Evolutionary conservation across 805 yeast species (phyloP), one percentile per base, ranked within the genome.

Genomic region (Yamadazyma endophytica): DNA sequence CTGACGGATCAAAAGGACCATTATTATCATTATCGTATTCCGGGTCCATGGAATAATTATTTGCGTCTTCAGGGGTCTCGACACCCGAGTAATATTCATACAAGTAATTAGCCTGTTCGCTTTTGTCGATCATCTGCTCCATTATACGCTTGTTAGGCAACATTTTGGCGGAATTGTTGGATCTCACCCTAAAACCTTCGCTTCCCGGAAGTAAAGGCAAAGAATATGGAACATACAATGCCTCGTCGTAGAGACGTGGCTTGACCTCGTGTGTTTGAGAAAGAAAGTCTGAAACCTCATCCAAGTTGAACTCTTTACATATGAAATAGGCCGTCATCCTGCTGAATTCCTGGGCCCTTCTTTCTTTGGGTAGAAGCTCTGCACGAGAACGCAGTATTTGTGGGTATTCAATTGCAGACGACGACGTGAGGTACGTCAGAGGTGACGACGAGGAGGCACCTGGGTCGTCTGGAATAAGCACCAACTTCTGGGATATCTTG

Each of bases 251-350:
- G 18, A 83, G 53, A 39, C 97, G 65, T 1, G 96, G 95, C 5
- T 84, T 74, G 1, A 89, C 95, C 46, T 81, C 80, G 56, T 90
- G 98, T 26, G 79, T 68, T 6, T 72, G 63, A 23, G 71, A 63
- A 17, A 92, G 59, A 45, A 86, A 90, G 26, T 70, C 67, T 1
- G 82, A 69, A 2, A 87, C 75, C 5, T 73, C 62, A 19, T 68
- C 66, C 32, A 92, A 57, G 46, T 84, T 71, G 48, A 87, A 80
- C 19, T 82, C 85, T 36, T 87, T 97, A 12, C 96, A 80, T 4
- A 89, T 81, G 43, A 87, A 75, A 57, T 90, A 90, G 1, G 97
- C 97, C 0, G 97, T 89, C 34, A 89, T 88, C 40, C 98, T 60
- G 24, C 94, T 78, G 42, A 82, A 71, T 39, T 78, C 82, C 17